These are phyloP conservation scores for Dacryopinax primogenitus DNA, from an alignment of 768 basidiomycete genomes.

Conservation along the genomic window DNA sequence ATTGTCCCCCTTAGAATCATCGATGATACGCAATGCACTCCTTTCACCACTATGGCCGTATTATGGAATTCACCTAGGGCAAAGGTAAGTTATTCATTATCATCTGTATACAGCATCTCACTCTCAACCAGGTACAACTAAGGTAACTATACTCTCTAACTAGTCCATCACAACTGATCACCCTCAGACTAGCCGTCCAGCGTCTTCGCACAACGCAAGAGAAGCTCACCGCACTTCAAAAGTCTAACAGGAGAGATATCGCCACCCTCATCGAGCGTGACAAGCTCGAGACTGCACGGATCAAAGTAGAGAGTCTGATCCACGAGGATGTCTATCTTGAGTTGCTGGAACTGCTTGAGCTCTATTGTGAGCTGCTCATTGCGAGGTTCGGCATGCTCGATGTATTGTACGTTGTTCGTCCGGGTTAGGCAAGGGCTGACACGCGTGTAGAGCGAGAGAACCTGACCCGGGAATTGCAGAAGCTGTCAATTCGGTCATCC, in stretches of 20 bases:
- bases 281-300: constrained; percentile 70
- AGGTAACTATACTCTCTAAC: constrained; percentile 11
- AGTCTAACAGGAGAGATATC: constrained; percentile 61
- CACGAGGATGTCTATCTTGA: constrained; percentile 78
- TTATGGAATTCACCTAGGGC: constrained; percentile 20
- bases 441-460: constrained; percentile 45
- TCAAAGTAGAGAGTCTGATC: constrained; percentile 81
- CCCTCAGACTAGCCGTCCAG: constrained; percentile 63
- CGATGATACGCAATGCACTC: neutral
- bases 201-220: constrained; percentile 74
- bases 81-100: constrained; percentile 16
- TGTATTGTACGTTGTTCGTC: constrained; percentile 47
- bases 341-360: constrained; percentile 79
- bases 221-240: constrained; percentile 82
- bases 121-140: constrained; percentile 14
- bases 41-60: neutral
- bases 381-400: constrained; percentile 89
- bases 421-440: too few species aligned
- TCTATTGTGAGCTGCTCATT: constrained; percentile 87
- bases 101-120: neutral
- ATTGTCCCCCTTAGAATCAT: too few species aligned
- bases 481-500: constrained; percentile 75
- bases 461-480: constrained; percentile 81
- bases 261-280: constrained; percentile 64
- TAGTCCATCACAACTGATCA: neutral